Conservation (phyloP, 805 yeast genomes). For the Monosporozyma yasuniensis region DNA sequence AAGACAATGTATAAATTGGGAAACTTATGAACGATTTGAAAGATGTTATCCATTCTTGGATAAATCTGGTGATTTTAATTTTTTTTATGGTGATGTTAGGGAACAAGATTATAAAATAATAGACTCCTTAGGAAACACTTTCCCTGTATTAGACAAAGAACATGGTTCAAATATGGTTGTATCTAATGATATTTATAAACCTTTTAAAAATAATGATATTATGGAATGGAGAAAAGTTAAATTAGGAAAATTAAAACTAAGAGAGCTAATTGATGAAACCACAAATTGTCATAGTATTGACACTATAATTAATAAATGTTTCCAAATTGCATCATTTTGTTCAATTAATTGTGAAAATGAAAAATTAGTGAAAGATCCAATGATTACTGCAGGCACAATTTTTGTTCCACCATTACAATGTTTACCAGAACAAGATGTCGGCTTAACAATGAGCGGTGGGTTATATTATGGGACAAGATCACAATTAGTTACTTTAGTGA, state of each 20-base stretch:
- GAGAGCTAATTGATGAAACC: constrained; percentile 24
- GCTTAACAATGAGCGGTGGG: constrained; percentile 34
- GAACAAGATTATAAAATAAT: constrained; percentile 17
- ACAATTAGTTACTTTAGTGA: constrained; percentile 65
- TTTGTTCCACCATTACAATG: constrained; percentile 60
- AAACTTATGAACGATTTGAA: constrained; percentile 19
- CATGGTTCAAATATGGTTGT: constrained; percentile 14
- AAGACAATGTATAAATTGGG: constrained; percentile 18
- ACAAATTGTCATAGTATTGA: constrained; percentile 25
- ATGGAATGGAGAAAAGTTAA: constrained; percentile 59
- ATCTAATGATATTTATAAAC: constrained; percentile 27
- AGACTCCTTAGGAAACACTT: constrained; percentile 26
- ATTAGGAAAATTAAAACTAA: constrained; percentile 42
- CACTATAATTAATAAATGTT: constrained; percentile 36
- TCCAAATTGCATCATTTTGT: constrained; percentile 46
- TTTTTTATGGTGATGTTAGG: constrained; percentile 32
- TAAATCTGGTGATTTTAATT: constrained; percentile 27
- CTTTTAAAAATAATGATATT: constrained; percentile 1
- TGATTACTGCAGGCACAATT: constrained; percentile 47
- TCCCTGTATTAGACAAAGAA: constrained; percentile 22
- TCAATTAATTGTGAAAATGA: constrained; percentile 29
- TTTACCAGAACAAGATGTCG: constrained; percentile 23
- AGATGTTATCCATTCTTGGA: constrained; percentile 13
- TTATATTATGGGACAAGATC: constrained; percentile 78
- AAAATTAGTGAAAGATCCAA: constrained; percentile 22